Percentiles rank a stretch among this genome's conserved stretches.
Evolutionary conservation across 208 protist genomes (phyloP).

Genomic region (Phytomonas serpens): DNA sequence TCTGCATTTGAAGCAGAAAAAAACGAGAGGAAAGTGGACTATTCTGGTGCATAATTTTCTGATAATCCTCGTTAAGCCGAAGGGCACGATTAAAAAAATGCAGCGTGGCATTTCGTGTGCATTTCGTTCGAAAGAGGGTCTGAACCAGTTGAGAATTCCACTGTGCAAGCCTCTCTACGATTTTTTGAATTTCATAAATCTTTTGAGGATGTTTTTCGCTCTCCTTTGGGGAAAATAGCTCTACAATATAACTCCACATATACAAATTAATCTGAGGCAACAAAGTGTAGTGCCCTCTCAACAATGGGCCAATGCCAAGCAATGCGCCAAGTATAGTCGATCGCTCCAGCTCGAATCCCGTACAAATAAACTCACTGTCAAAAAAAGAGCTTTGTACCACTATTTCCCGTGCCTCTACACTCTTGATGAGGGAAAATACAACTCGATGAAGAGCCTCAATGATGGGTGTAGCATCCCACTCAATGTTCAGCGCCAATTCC

Average conservation of each 20-base stretch:
- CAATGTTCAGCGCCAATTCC: slow-evolving; percentile 31
- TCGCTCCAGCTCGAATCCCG: slow-evolving; percentile 56
- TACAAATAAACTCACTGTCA: slow-evolving; percentile 26
- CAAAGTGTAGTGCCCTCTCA: slow-evolving; percentile 1
- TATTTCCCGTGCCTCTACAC: slow-evolving; percentile 22
- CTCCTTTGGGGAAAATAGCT: slow-evolving; percentile 35
- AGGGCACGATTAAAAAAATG: slow-evolving; percentile 56
- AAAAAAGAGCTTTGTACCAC: slow-evolving; percentile 59
- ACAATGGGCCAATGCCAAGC: slow-evolving; percentile 42
- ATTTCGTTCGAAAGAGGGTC: slow-evolving; percentile 41
- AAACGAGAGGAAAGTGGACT: slow-evolving; percentile 62
- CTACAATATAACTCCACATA: slow-evolving; percentile 28
- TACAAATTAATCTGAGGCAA: not conserved
- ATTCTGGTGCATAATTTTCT: slow-evolving; percentile 72
- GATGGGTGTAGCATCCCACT: slow-evolving; percentile 35
- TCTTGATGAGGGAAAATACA: slow-evolving; percentile 40
- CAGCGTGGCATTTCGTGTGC: slow-evolving; percentile 56
- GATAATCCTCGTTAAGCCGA: slow-evolving; percentile 67
- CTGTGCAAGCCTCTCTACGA: slow-evolving; percentile 29
- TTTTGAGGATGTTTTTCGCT: slow-evolving; percentile 30
- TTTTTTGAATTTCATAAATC: slow-evolving; percentile 46
- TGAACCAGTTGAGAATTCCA: slow-evolving; percentile 51
- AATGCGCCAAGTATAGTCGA: slow-evolving; percentile 67
- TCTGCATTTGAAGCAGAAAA: slow-evolving; percentile 76
- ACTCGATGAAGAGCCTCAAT: slow-evolving; percentile 37